Evolutionary conservation across 2,329 filamentous ascomycete genomes (phyloP).

Genomic region (Triangularia setosa): DNA sequence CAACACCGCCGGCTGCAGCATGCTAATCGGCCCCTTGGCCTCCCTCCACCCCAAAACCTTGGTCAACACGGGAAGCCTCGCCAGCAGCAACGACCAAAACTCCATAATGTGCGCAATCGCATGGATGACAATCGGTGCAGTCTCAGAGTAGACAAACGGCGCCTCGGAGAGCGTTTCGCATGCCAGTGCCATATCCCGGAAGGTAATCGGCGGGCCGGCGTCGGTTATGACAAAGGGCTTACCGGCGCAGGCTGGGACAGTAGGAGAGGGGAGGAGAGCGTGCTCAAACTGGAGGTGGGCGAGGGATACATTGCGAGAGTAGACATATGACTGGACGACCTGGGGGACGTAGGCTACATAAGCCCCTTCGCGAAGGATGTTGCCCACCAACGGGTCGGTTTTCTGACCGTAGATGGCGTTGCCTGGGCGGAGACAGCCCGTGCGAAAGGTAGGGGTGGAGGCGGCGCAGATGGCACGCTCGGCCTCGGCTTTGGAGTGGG

Average conservation of each 20-base stretch:
- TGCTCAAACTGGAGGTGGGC: slow-evolving; percentile 52
- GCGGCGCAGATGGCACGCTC: slow-evolving; percentile 48
- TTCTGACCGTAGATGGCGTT: slow-evolving; percentile 51
- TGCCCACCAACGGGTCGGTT: slow-evolving; percentile 39
- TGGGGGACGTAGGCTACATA: slow-evolving; percentile 42
- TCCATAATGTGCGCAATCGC: slow-evolving; percentile 39
- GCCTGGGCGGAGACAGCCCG: slow-evolving; percentile 50
- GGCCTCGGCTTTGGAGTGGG: slow-evolving; percentile 47
- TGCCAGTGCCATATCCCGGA: slow-evolving; percentile 38
- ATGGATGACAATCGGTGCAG: slow-evolving; percentile 35
- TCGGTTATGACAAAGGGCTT: slow-evolving; percentile 50
- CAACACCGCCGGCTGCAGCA: slow-evolving; percentile 41
- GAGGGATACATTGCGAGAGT: slow-evolving; percentile 49
- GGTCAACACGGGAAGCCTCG: slow-evolving; percentile 20
- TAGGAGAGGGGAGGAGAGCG: slow-evolving; percentile 37
- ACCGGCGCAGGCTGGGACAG: slow-evolving; percentile 37
- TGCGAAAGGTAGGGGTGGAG: slow-evolving; percentile 43
- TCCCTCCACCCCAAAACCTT: slow-evolving; percentile 26
- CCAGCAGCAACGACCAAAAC: slow-evolving; percentile 31
- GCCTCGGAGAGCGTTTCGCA: slow-evolving; percentile 31
- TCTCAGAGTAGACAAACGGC: slow-evolving; percentile 30
- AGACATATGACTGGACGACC: slow-evolving; percentile 47
- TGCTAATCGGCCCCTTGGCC: slow-evolving; percentile 33
- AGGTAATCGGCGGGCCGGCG: slow-evolving; percentile 41
- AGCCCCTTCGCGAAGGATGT: slow-evolving; percentile 36